Base-by-base conservation (phyloP, 805 yeast genomes). In the Candida ficus region DNA sequence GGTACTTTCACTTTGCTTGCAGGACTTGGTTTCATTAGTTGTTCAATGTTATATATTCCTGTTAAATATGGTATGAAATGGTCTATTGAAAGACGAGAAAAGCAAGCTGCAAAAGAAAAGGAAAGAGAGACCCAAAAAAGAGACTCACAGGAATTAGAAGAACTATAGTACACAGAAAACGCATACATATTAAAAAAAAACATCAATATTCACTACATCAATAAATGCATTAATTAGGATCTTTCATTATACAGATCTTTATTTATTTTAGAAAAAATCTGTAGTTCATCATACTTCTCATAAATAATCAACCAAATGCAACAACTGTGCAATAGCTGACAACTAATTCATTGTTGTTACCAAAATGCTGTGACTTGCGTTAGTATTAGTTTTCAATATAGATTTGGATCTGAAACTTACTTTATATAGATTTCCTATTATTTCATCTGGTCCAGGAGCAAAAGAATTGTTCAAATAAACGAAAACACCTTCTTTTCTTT, bases 1-100 rank as follows among this genome's bases (percentile, higher is more conserved):
- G 93, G 95, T 14, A 74, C 85, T 1, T 86, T 79, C 53, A 80
- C 95, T 0, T 66, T 88, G n/a, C 60, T 85, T 69, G 79, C 80
- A 3, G 80, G 69, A 0, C 38, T 81, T 1, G 66, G 73, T 5
- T 19, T 55, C 7, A 18, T 53, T 2, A 55, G 62, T 2, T 50
- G 63, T 3, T 20, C 38, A 0, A 20, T 50, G 11, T 45, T 66
- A 8, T 38, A 53, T 10, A 39, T 60, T 3, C 62, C 65, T 3
- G 47, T 64, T 37, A 54, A 50, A 26, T 53, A 55, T 21, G 70
- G 68, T 14, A 49, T 57, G 41, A 46, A 52, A 29, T 50, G 65
- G 53, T 44, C 54, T 3, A 43, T 42, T 23, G 45, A 44, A 31
- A 57, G 66, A 38, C 35, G 41, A n/a, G 20, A 12, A 14, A 42